Evolutionary conservation across 192 early-diverging fungal species (phyloP).

Genomic region (Endogone sp.): DNA sequence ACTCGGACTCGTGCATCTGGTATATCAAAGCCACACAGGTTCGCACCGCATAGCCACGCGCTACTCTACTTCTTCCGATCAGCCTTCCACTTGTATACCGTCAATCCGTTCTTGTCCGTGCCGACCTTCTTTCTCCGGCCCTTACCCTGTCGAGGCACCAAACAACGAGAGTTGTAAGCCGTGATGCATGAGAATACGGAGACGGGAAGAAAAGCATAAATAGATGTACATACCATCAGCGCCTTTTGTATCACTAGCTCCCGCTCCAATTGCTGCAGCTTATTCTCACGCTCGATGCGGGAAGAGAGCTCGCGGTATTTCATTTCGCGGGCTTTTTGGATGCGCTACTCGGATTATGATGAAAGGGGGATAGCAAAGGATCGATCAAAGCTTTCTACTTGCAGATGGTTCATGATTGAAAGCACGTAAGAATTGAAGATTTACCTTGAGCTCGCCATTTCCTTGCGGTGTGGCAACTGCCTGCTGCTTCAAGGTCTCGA

Average conservation of each 20-base stretch:
- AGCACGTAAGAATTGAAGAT: not conserved
- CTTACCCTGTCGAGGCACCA: slow-evolving; percentile 50
- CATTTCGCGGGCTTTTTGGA: slow-evolving; percentile 47
- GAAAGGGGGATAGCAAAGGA: not conserved
- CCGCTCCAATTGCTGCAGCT: slow-evolving; percentile 62
- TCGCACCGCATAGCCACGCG: too few relatives aligned
- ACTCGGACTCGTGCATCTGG: too few relatives aligned
- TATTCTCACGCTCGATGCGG: slow-evolving; percentile 72
- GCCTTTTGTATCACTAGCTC: slow-evolving; percentile 80
- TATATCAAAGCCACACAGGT: too few relatives aligned
- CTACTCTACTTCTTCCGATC: slow-evolving; percentile 82
- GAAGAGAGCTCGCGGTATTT: slow-evolving; percentile 64
- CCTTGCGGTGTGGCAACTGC: slow-evolving; percentile 31
- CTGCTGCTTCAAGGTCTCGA: slow-evolving; percentile 49
- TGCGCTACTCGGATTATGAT: slow-evolving; percentile 26
- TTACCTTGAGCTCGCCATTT: slow-evolving; percentile 16
- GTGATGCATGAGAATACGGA: slow-evolving; percentile 4
- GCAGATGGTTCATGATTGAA: not conserved
- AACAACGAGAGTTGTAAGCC: not conserved
- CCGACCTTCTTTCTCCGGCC: slow-evolving; percentile 80
- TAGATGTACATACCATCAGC: slow-evolving; percentile 57
- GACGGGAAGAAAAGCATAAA: not conserved
- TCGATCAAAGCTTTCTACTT: not conserved
- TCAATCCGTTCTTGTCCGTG: slow-evolving; percentile 70
- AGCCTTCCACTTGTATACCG: slow-evolving; percentile 91